phyloP scores from a whole-genome alignment of 2,329 filamentous ascomycete species.

The Magnaporthiopsis incrustans region DNA sequence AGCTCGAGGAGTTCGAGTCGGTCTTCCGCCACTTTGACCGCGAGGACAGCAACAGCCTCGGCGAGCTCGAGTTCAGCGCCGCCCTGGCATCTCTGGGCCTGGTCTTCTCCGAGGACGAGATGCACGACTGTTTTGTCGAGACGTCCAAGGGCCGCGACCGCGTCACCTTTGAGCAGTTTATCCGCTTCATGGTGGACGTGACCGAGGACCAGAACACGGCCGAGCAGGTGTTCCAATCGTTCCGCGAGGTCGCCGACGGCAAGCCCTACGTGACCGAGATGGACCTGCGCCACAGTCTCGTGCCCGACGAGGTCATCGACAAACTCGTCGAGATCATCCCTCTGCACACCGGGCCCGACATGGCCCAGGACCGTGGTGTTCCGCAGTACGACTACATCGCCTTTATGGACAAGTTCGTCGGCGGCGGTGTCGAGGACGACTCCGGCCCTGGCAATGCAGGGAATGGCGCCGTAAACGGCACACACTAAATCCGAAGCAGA shows the following conservation, averaged over 20 bases:
- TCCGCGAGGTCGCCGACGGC: slow-evolving; percentile 93
- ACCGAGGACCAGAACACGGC: slow-evolving; percentile 98
- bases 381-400: slow-evolving; percentile 93
- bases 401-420: slow-evolving; percentile 88
- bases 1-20: slow-evolving; percentile 96
- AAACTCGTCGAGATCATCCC: slow-evolving; percentile 86
- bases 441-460: neutral
- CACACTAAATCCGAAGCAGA: neutral
- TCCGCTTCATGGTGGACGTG: slow-evolving; percentile 98
- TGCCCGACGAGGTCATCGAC: slow-evolving; percentile 95
- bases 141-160: slow-evolving; percentile 72
- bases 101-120: slow-evolving; percentile 95
- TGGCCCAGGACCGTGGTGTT: slow-evolving; percentile 74
- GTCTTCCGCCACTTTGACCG: slow-evolving; percentile 98
- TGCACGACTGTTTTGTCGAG: slow-evolving; percentile 89
- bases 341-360: slow-evolving; percentile 69
- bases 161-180: slow-evolving; percentile 97
- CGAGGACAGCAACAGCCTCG: slow-evolving; percentile 80
- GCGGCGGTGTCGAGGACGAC: slow-evolving; percentile 22
- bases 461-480: neutral
- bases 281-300: slow-evolving; percentile 87
- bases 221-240: slow-evolving; percentile 96
- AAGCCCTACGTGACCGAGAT: slow-evolving; percentile 99
- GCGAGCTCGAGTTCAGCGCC: slow-evolving; percentile 92
- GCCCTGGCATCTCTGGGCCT: slow-evolving; percentile 90